Conservation (phyloP, 805 yeast species). For the Suhomyces sp. region DNA sequence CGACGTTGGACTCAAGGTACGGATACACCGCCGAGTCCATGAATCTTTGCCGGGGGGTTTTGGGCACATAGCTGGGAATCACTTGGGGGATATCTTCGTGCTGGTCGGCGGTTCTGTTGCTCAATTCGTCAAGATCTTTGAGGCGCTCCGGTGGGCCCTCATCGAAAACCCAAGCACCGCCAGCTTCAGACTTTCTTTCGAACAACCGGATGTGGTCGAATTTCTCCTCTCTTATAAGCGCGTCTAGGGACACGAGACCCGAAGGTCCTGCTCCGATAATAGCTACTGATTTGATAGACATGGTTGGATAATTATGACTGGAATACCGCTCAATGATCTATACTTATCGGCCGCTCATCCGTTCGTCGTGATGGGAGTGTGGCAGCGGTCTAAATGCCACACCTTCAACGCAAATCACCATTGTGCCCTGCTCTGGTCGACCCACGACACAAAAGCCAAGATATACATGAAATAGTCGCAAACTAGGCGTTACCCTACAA, state of each 20-base stretch:
- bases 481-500: not conserved
- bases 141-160: conserved; percentile 18
- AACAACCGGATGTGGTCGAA: conserved; percentile 15
- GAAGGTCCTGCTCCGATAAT: conserved; percentile 25
- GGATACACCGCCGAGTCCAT: conserved; percentile 25
- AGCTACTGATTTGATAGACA: conserved; percentile 14
- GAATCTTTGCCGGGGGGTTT: conserved; percentile 14
- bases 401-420: not conserved
- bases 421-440: not conserved
- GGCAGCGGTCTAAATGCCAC: not conserved
- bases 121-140: conserved; percentile 9
- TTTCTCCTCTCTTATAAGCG: conserved; percentile 14
- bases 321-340: not conserved
- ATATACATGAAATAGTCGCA: not conserved
- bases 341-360: not conserved
- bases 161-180: conserved; percentile 22
- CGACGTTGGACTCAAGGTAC: conserved; percentile 23
- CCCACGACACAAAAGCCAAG: not conserved
- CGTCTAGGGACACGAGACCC: conserved; percentile 21
- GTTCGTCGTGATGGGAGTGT: not conserved
- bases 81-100: conserved; percentile 12
- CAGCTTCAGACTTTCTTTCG: conserved; percentile 17
- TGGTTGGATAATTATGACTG: not conserved
- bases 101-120: conserved; percentile 9
- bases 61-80: conserved; percentile 17